Base-by-base conservation (phyloP, 208 protist genomes). In the Tritrichomonas musculus region DNA sequence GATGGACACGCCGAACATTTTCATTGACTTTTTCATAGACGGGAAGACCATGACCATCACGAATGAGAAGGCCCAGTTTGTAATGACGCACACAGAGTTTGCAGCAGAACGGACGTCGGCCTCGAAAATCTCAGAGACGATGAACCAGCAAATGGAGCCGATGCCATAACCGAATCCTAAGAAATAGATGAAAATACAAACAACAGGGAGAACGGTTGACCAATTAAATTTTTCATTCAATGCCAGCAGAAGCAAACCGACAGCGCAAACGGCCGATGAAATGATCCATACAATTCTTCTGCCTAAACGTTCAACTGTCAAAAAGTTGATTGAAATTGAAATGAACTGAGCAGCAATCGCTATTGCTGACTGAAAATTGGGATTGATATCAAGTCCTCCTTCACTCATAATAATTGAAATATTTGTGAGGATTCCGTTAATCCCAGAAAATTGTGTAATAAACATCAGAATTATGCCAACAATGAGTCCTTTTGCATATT, bases 341-440 rank as follows among this genome's bases (percentile, higher is more conserved):
- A 93, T 72, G 2, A 93, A 9, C 25, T 93, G 92, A 27, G 80
- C 57, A 5, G 14, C 5, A 9, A 17, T 44, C 1, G 69, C 11
- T 17, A 73, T 64, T 1, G 57, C 60, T 53, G 72, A 72, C 9
- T 33, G 60, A 41, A 92, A 44, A 82, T 33, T 47, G 9, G 39
- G 30, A 1, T 92, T 30, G 5, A 82, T n/a, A 33, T 82, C 57
- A 25, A 82, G 4, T 20, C 55, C 92, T 49, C 49, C 69, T 0
- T 41, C n/a, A 27, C 84, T 82, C 60, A 93, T 44, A 39, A 93
- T 9, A 47, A 64, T 65, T 72, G 53, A 84, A 53, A 93, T 39
- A 41, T 93, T 93, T 41, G 80, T 92, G 11, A 93, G 44, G 39
- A 93, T 82, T 27, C 60, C 92, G 25, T 93, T 93, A 41, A 93